phyloP scores from a whole-genome alignment of 2,329 filamentous ascomycete genomes.

The Pyrenochaeta sp. region DNA sequence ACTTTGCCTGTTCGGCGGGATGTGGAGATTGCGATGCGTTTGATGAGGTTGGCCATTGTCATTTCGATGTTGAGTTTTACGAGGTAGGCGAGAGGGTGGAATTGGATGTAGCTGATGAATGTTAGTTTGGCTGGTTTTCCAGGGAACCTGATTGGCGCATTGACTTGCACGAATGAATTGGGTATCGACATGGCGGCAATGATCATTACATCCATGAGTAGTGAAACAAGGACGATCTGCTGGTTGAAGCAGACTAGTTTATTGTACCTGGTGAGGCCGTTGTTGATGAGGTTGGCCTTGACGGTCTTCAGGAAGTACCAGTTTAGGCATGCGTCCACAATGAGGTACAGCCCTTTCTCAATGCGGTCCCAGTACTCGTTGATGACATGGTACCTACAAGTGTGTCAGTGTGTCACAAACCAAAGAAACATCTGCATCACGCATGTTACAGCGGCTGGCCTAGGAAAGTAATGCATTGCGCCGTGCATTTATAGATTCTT shows the following conservation, averaged over 20 bases:
- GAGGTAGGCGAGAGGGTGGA: slow-evolving; percentile 60
- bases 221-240: slow-evolving; percentile 59
- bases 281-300: slow-evolving; percentile 57
- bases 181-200: slow-evolving; percentile 59
- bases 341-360: slow-evolving; percentile 49
- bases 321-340: slow-evolving; percentile 49
- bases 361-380: slow-evolving; percentile 52
- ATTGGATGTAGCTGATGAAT: slow-evolving; percentile 55
- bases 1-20: slow-evolving; percentile 38
- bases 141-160: too few species aligned
- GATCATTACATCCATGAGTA: slow-evolving; percentile 61
- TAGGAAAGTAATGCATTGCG: neutral
- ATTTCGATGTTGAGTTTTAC: slow-evolving; percentile 63
- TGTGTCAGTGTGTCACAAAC: slow-evolving; percentile 1
- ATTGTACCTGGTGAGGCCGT: slow-evolving; percentile 61
- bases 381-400: slow-evolving; percentile 35
- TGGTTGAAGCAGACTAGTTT: slow-evolving; percentile 61
- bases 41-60: slow-evolving; percentile 62
- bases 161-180: slow-evolving; percentile 55
- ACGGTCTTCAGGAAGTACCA: slow-evolving; percentile 55
- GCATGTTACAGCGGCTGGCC: too few species aligned
- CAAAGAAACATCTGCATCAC: neutral
- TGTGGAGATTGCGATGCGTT: slow-evolving; percentile 45
- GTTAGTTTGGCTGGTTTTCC: slow-evolving; percentile 2
- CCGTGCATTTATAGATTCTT: neutral